Evolutionary conservation across 2,329 filamentous ascomycete species (phyloP).

Genomic region (Fonsecaea pedrosoi): DNA sequence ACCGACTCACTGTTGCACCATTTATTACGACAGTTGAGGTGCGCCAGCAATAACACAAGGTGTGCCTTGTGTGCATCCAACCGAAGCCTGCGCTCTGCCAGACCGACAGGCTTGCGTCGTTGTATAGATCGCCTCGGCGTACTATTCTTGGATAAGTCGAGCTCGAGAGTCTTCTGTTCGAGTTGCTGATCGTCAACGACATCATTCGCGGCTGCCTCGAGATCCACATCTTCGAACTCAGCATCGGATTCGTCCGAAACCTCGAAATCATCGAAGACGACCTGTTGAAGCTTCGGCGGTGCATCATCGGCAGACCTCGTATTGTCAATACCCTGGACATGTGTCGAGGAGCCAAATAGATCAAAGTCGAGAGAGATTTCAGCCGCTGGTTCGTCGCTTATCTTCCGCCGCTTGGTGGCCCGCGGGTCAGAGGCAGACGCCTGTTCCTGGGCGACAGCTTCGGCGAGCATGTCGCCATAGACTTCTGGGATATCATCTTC

Average conservation of each 20-base stretch:
- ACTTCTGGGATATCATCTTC: conserved; percentile 47
- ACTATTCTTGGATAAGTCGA: conserved; percentile 43
- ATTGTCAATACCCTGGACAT: conserved; percentile 26
- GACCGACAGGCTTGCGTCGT: conserved; percentile 61
- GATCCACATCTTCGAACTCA: conserved; percentile 66
- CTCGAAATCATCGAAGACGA: conserved; percentile 58
- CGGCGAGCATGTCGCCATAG: conserved; percentile 52
- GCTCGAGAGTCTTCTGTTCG: conserved; percentile 47
- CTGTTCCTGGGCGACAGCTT: conserved; percentile 43
- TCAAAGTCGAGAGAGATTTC: conserved; percentile 34
- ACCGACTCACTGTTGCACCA: conserved; percentile 84
- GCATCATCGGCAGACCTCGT: conserved; percentile 21
- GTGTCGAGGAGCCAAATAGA: conserved; percentile 26
- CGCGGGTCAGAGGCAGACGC: conserved; percentile 44
- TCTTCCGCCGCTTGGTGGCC: conserved; percentile 49
- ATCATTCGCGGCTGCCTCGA: conserved; percentile 48
- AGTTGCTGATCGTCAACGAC: conserved; percentile 44
- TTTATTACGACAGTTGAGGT: conserved; percentile 77
- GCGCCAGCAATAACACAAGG: conserved; percentile 79
- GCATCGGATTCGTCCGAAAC: conserved; percentile 63
- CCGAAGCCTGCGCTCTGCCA: conserved; percentile 65
- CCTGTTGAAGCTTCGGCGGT: conserved; percentile 42
- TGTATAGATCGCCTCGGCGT: conserved; percentile 31
- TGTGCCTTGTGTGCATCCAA: conserved; percentile 86
- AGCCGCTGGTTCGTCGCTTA: conserved; percentile 42